Conservation (phyloP, 2,329 filamentous ascomycete genomes). For the Ceratocystis lukuohia region DNA sequence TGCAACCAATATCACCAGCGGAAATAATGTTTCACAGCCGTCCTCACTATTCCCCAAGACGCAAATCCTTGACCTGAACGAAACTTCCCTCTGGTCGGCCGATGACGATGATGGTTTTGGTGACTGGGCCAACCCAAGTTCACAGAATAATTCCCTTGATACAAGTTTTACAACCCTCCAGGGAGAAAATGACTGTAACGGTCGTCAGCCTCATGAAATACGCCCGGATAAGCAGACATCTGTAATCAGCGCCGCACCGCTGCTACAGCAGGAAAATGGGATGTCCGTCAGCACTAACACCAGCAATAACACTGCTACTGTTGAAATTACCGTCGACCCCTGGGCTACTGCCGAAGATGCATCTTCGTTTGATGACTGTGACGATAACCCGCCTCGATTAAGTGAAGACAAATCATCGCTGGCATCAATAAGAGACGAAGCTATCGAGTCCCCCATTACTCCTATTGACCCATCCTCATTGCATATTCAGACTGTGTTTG, state of each 20-base stretch:
- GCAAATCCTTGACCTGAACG: slow-evolving; percentile 12
- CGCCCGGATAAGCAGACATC: neutral
- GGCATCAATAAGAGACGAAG: slow-evolving; percentile 1
- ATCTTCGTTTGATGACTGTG: neutral
- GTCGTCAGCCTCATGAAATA: neutral
- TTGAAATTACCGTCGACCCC: slow-evolving; percentile 11
- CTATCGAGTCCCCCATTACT: slow-evolving; percentile 11
- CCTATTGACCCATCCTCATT: slow-evolving; percentile 3
- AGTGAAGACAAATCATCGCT: slow-evolving; percentile 11
- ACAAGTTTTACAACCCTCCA: slow-evolving; percentile 9
- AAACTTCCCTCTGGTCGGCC: slow-evolving; percentile 12
- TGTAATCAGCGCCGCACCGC: neutral
- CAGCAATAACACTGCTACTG: neutral
- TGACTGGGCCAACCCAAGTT: slow-evolving; percentile 8
- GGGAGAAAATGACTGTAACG: neutral
- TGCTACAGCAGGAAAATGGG: neutral
- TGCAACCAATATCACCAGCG: neutral
- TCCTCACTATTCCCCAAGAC: neutral
- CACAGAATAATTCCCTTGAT: slow-evolving; percentile 9
- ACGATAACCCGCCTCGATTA: slow-evolving; percentile 3
- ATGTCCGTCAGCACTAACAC: neutral
- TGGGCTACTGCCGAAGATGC: slow-evolving; percentile 13
- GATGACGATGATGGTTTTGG: slow-evolving; percentile 13
- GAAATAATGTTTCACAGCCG: slow-evolving; percentile 7
- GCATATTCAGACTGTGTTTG: neutral